These are phyloP conservation scores for Teratosphaeria zuluensis DNA, from an alignment of 2,329 filamentous ascomycete species.

Conservation along the genomic window DNA sequence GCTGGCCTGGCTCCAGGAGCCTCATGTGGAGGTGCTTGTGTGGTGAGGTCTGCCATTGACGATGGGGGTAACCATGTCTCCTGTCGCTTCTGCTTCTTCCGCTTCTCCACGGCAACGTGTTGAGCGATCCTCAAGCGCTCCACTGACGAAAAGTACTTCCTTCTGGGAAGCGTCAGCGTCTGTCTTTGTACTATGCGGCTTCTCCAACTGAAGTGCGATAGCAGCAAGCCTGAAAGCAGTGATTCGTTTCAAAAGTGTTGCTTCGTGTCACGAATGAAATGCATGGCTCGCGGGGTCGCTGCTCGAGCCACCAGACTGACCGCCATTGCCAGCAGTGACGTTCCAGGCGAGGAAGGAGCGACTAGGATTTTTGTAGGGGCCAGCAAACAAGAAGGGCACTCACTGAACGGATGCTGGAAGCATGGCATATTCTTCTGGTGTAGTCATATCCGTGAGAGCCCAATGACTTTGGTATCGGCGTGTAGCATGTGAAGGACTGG, in stretches of 20 bases:
- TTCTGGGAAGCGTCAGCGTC: conserved; percentile 25
- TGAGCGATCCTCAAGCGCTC: conserved; percentile 60
- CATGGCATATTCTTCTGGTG: conserved; percentile 31
- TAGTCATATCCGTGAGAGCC: conserved; percentile 11
- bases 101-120: conserved; percentile 28
- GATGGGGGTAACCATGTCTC: conserved; percentile 12
- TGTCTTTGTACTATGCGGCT: background rate
- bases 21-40: conserved; percentile 5
- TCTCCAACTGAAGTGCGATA: background rate
- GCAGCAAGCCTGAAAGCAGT: background rate
- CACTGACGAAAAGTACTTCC: conserved; percentile 63
- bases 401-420: conserved; percentile 36
- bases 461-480: conserved; percentile 1
- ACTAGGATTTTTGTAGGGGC: background rate
- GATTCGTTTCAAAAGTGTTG: background rate
- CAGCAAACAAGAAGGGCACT: conserved; percentile 13
- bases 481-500: background rate
- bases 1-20: conserved; percentile 2
- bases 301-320: conserved; percentile 2
- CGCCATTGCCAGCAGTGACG: conserved; percentile 3
- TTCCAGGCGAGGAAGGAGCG: conserved; percentile 2
- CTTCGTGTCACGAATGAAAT: conserved; percentile 2
- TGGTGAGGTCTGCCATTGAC: conserved; percentile 22
- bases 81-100: conserved; percentile 12
- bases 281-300: background rate